These are phyloP conservation scores for Microbotryum saponariae DNA, from an alignment of 1,284 basidiomycete genomes.

Conservation along the genomic window DNA sequence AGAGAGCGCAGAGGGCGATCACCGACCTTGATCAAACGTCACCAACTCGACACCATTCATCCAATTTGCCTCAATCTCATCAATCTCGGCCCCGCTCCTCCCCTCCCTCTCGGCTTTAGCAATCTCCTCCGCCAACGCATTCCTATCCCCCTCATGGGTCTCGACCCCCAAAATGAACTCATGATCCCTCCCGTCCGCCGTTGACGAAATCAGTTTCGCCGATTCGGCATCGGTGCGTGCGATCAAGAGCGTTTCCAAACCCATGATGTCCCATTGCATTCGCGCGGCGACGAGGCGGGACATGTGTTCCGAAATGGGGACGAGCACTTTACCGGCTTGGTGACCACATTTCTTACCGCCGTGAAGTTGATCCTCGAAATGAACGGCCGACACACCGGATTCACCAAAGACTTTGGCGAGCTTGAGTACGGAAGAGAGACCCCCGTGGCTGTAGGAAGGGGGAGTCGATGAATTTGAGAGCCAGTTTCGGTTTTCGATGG, in stretches of 20 bases:
- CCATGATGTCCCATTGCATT: conserved; percentile 80
- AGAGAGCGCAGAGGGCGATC: no score
- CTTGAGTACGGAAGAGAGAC: conserved; percentile 93
- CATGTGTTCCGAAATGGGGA: conserved; percentile 76
- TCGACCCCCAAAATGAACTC: conserved; percentile 60
- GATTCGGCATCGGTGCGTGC: conserved; percentile 87
- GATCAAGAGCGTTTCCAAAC: conserved; percentile 78
- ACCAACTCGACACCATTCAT: conserved; percentile 60
- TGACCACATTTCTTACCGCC: conserved; percentile 92
- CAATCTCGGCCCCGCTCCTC: conserved; percentile 60
- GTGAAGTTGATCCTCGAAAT: conserved; percentile 85
- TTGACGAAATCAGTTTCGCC: conserved; percentile 75
- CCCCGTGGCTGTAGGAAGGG: conserved; percentile 60
- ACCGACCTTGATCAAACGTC: conserved; percentile 73
- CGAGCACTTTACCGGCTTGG: conserved; percentile 85
- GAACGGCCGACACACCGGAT: conserved; percentile 78
- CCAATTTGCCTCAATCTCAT: conserved; percentile 71
- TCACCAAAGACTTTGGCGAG: conserved; percentile 86
- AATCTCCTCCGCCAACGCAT: conserved; percentile 59
- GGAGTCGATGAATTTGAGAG: neutral
- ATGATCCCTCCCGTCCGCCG: conserved; percentile 66
- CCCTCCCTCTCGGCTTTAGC: conserved; percentile 65
- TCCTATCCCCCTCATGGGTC: conserved; percentile 43
- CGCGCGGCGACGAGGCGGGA: conserved; percentile 73
- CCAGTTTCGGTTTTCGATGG: no score